Base-by-base conservation (phyloP, 371 early-diverging fungal species). In the Phascolomyces articulosus region DNA sequence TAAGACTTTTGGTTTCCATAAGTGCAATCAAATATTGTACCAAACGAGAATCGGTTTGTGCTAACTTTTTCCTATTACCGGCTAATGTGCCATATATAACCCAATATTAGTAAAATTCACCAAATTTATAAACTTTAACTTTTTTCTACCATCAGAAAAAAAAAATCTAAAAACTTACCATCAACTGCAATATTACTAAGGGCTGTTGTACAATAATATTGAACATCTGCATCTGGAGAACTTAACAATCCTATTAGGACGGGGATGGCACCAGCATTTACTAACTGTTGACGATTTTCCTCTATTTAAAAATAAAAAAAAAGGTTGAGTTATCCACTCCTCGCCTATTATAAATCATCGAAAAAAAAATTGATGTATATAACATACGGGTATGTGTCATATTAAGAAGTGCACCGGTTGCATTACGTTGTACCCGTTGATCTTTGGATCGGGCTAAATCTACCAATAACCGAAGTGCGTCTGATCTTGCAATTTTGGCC, bases 141-240 rank as follows among this genome's bases (percentile, higher is more conserved):
- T 44, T 13, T 44, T 4, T n/a, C n/a, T 44, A 44, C 18, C 16
- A 44, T n/a, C n/a, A n/a, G n/a, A n/a, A n/a, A n/a, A n/a, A n/a
- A n/a, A n/a, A n/a, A n/a, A n/a, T n/a, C 34, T 44, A 13, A 13
- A 4, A 18, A 18, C 55, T 67, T 78, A 77, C 85, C 88, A 80
- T 96, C 97, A 1, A 96, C 97, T 0, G 96, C 95, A 60, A 96
- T 92, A 71, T 96, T 96, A 68, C 91, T 92, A 24, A 96, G 83
- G 11, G 95, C 93, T 27, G 97, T 96, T 18, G 93, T 93, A 61
- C 92, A 93, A 60, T 95, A 96, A 77, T 96, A 96, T 67, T 92
- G 91, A 9, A 95, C 91, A 71, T 96, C 97, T 20, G 88, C 83
- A 72, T 96, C 96, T 9, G 89, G 84, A 2, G 93, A 91, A 62